Evolutionary conservation across 2,329 filamentous ascomycete genomes (phyloP).

Genomic region (Talaromyces islandicus): DNA sequence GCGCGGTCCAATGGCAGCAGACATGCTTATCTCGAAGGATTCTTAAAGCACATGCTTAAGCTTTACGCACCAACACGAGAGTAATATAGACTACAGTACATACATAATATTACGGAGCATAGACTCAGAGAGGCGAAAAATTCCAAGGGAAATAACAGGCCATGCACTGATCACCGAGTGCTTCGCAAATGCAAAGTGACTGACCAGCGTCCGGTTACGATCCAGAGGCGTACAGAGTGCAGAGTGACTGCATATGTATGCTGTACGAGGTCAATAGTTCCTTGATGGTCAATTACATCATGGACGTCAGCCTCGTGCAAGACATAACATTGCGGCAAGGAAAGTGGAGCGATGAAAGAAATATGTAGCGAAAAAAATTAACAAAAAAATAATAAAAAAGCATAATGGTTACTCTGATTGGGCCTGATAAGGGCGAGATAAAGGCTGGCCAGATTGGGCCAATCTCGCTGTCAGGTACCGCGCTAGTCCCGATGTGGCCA

Average conservation of each 20-base stretch:
- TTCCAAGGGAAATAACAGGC: background rate
- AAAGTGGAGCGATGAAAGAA: background rate
- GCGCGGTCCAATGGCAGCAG: background rate
- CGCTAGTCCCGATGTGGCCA: background rate
- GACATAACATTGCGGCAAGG: background rate
- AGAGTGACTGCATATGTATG: background rate
- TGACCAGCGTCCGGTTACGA: no score
- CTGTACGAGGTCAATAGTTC: background rate
- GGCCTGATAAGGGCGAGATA: slow-evolving; percentile 8
- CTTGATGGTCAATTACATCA: background rate
- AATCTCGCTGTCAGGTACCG: background rate
- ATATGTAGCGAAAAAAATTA: no score
- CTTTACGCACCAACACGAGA: background rate
- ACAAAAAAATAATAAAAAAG: background rate
- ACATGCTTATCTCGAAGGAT: background rate
- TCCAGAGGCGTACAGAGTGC: background rate
- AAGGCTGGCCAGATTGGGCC: slow-evolving; percentile 2
- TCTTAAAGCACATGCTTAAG: background rate
- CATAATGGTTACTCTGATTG: slow-evolving; percentile 10
- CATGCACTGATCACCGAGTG: background rate
- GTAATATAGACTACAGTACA: no score
- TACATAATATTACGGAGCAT: no score
- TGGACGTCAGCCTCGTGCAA: background rate
- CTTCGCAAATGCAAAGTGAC: background rate
- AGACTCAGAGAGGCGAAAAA: background rate